Base-by-base conservation (phyloP, 164 flowering plant species). In the Nelumbo lutea region DNA sequence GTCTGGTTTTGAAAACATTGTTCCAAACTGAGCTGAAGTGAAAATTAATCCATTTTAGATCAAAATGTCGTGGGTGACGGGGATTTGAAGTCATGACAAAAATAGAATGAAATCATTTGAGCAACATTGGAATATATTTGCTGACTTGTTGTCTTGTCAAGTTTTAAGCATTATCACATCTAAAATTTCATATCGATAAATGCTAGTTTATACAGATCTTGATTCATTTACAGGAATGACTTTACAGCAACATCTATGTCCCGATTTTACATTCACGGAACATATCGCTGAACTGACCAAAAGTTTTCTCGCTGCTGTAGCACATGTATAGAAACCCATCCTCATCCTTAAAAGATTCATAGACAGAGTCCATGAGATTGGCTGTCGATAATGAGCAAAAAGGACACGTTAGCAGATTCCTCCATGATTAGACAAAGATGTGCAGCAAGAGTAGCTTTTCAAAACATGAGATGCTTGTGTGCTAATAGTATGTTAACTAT, bases 221-320 rank as follows among this genome's bases (percentile, higher is more conserved):
- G 27, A 27, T 27, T 27, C 15, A 53, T 53, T 53, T 53, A 13
- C 13, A 53, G 14, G 14, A 13, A 53, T 11, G 57, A 53, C 57
- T 53, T 53, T 52, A 55, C 59, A 45, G 43, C 66, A 43, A 58
- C 42, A 38, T 71, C 15, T 56, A 71, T 1, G 14, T 45, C 58
- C 59, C 59, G 48, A 46, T 9, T 43, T 40, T 7, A 38, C 9
- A 53, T 3, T 38, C 42, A 6, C 3, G 10, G 39, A 13, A 39
- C 8, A 14, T 2, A 40, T 57, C 47, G 15, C 59, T 52, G 9
- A 63, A 45, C 64, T 70, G 72, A 15, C 98, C 96, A 61, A 93
- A 93, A 62, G 98, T 93, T 75, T 93, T 90, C 85, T 93, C 96
- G 46, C 85, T 88, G 79, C 96, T 93, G 85, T 90, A 93, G 72